Evolutionary conservation across 306 rosid species (phyloP).

Genomic region (Dalbergia oliveri): DNA sequence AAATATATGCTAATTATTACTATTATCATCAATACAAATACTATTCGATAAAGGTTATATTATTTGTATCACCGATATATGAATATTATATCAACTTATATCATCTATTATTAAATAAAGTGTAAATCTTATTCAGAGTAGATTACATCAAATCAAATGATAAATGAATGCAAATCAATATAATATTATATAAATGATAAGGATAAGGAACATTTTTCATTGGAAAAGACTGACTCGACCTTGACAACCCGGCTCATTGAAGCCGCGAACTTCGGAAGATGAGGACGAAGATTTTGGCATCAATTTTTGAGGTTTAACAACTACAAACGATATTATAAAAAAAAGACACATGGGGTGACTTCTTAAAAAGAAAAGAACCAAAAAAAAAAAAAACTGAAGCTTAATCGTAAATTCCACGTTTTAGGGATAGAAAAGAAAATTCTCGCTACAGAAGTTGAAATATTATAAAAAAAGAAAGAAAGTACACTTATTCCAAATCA

Average conservation of each 20-base stretch:
- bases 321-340: background rate
- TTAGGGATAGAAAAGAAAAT: background rate
- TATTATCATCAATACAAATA: background rate
- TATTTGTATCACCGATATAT: too few relatives aligned
- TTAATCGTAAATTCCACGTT: background rate
- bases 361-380: background rate
- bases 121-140: too few relatives aligned
- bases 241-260: background rate
- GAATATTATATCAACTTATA: too few relatives aligned
- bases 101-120: too few relatives aligned
- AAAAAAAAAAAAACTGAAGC: too few relatives aligned
- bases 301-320: background rate
- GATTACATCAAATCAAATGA: too few relatives aligned
- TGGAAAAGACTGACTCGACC: constrained; percentile 7
- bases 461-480: background rate
- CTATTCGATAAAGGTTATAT: too few relatives aligned
- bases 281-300: background rate
- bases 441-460: background rate
- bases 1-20: constrained; percentile 3
- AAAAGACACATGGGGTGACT: background rate
- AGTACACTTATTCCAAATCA: background rate
- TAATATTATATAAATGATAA: too few relatives aligned
- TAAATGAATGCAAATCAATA: too few relatives aligned
- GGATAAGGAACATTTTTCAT: too few relatives aligned
- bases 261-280: background rate